phyloP scores from a whole-genome alignment of 139 green algal species.

The Picochlorum sp. region DNA sequence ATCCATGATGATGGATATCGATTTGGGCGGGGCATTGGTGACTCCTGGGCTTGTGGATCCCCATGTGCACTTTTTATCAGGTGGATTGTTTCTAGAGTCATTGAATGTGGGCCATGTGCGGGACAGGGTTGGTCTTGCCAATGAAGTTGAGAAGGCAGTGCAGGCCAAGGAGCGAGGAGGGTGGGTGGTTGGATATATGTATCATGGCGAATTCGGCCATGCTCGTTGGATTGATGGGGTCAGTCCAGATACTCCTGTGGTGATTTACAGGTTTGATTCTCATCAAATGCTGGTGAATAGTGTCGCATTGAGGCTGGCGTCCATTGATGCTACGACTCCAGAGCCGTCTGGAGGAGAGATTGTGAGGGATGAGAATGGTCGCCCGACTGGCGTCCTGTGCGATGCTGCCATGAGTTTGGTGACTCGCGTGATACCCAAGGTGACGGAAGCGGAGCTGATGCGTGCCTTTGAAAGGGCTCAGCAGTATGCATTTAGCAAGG shows the following conservation, averaged over 20 bases:
- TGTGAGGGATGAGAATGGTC: background rate
- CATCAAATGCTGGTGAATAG: slow-evolving; percentile 38
- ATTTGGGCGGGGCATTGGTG: background rate
- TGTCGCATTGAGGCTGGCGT: slow-evolving; percentile 37
- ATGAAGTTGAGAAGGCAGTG: too few species aligned
- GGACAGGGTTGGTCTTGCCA: background rate
- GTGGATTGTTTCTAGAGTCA: slow-evolving; percentile 35
- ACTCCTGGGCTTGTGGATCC: slow-evolving; percentile 48
- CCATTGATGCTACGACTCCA: slow-evolving; percentile 21
- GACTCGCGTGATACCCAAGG: slow-evolving; percentile 15
- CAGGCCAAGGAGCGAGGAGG: background rate
- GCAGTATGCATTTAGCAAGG: slow-evolving; percentile 33
- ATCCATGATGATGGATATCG: background rate
- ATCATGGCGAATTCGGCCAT: slow-evolving; percentile 13
- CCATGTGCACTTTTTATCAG: slow-evolving; percentile 57
- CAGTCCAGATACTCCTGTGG: slow-evolving; percentile 11
- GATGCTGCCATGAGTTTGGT: slow-evolving; percentile 26
- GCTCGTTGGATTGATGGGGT: slow-evolving; percentile 6
- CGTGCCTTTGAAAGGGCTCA: background rate
- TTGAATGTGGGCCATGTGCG: slow-evolving; percentile 34
- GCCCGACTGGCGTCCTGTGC: slow-evolving; percentile 35
- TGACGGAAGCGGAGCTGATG: slow-evolving; percentile 4
- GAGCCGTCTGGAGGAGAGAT: slow-evolving; percentile 30
- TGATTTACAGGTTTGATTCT: slow-evolving; percentile 18
- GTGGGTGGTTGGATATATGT: slow-evolving; percentile 39